A percentile compares a stretch with the other conserved stretches of the same genome.
Conservation (phyloP, 257 asterid genomes). For the Solanum sitiens region DNA sequence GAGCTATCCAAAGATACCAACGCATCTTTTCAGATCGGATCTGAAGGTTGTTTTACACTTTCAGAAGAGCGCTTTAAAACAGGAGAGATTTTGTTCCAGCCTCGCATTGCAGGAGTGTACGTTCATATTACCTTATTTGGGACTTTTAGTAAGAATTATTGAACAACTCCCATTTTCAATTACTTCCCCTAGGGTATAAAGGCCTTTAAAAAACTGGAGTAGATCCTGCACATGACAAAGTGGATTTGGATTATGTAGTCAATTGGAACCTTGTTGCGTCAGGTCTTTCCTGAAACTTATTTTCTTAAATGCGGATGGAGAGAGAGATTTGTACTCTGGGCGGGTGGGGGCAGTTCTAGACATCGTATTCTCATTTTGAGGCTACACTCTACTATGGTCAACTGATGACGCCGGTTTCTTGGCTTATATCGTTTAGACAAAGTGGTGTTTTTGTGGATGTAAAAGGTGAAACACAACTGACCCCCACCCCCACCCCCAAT, state of each 20-base stretch:
- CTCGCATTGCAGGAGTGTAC: slow-evolving; percentile 84
- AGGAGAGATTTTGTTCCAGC: slow-evolving; percentile 87
- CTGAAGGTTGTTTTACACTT: slow-evolving; percentile 57
- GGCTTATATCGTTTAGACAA: not conserved
- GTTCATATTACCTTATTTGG: slow-evolving; percentile 24
- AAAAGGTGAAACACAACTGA: not conserved
- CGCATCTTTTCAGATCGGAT: slow-evolving; percentile 54
- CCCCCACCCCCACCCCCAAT: not conserved
- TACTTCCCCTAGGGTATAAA: not conserved
- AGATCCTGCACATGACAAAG: not conserved
- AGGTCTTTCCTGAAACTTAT: not conserved
- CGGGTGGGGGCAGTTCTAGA: not conserved
- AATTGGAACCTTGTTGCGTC: not conserved
- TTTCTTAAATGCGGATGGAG: not conserved
- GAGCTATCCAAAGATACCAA: slow-evolving; percentile 62
- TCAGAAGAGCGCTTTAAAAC: slow-evolving; percentile 92
- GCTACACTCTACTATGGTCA: not conserved
- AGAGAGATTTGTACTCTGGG: not conserved
- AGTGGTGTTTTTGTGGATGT: not conserved
- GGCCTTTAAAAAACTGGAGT: not conserved
- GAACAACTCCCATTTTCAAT: not conserved
- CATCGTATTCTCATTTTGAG: not conserved
- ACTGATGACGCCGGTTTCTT: not conserved
- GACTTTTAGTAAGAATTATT: slow-evolving; percentile 3
- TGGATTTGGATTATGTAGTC: not conserved